Conservation (phyloP, 306 rosid genomes). For the Lablab purpureus region DNA sequence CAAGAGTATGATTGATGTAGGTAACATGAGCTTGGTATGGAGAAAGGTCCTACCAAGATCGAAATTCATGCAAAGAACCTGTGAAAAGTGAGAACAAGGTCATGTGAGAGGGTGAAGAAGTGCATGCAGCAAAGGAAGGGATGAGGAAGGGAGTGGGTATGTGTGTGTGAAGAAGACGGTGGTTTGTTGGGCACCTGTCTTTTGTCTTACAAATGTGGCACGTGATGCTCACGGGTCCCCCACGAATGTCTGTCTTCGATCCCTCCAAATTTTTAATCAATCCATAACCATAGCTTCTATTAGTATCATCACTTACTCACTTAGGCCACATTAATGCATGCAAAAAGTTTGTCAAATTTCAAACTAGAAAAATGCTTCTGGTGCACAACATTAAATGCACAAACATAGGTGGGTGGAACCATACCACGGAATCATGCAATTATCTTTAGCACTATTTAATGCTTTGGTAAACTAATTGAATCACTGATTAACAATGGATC, state of each 20-base stretch:
- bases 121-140: slow-evolving; percentile 12
- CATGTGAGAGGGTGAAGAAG: slow-evolving; percentile 46
- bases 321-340: slow-evolving; percentile 45
- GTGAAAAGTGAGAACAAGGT: slow-evolving; percentile 50
- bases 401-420: background rate
- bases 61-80: slow-evolving; percentile 35
- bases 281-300: background rate
- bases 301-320: slow-evolving; percentile 6
- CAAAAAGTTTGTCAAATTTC: slow-evolving; percentile 17
- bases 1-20: slow-evolving; percentile 36
- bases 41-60: slow-evolving; percentile 47
- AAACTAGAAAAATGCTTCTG: background rate
- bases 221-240: slow-evolving; percentile 75
- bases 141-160: slow-evolving; percentile 19
- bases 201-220: slow-evolving; percentile 52
- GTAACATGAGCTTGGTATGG: slow-evolving; percentile 26
- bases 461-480: slow-evolving; percentile 18
- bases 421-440: background rate
- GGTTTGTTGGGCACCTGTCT: slow-evolving; percentile 61
- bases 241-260: slow-evolving; percentile 77
- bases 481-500: background rate
- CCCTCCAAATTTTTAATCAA: slow-evolving; percentile 54
- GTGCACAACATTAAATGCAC: background rate
- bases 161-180: slow-evolving; percentile 29
- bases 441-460: background rate